A percentile compares a stretch with the other conserved stretches of the same genome.
phyloP scores from a whole-genome alignment of 208 protist genomes.

The Leishmania tarentolae region DNA sequence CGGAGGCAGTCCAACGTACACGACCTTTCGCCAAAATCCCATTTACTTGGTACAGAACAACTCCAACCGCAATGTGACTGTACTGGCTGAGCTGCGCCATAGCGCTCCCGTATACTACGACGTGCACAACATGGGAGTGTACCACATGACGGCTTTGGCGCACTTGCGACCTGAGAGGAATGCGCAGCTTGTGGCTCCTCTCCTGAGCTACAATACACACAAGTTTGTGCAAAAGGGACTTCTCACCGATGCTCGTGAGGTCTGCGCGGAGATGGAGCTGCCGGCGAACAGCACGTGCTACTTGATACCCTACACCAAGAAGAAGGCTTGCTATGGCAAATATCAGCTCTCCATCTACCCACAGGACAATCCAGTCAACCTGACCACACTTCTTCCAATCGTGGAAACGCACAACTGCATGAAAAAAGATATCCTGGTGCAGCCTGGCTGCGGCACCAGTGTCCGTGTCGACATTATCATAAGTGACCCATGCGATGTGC shows the following conservation, averaged over 20 bases:
- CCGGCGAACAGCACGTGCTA: slow-evolving; percentile 69
- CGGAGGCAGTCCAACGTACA: slow-evolving; percentile 76
- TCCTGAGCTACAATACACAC: slow-evolving; percentile 74
- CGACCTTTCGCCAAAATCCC: slow-evolving; percentile 79
- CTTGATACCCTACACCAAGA: slow-evolving; percentile 75
- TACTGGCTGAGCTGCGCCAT: slow-evolving; percentile 73
- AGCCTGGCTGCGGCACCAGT: slow-evolving; percentile 30
- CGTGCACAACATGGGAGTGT: slow-evolving; percentile 57
- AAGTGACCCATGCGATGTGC: slow-evolving; percentile 57
- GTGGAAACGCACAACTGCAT: slow-evolving; percentile 44
- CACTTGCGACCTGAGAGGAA: slow-evolving; percentile 48
- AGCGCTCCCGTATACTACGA: slow-evolving; percentile 49
- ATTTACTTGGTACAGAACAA: slow-evolving; percentile 87
- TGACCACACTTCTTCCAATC: slow-evolving; percentile 60
- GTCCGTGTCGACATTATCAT: slow-evolving; percentile 56
- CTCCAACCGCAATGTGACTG: slow-evolving; percentile 44
- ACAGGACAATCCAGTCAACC: slow-evolving; percentile 47
- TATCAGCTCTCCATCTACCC: slow-evolving; percentile 81
- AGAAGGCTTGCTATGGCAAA: slow-evolving; percentile 42
- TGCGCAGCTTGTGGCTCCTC: slow-evolving; percentile 43
- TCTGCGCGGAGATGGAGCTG: slow-evolving; percentile 67
- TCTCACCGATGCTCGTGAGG: slow-evolving; percentile 76
- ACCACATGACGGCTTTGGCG: slow-evolving; percentile 66
- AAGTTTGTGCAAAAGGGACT: slow-evolving; percentile 77
- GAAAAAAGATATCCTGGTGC: slow-evolving; percentile 38